These are phyloP conservation scores for Bipolaris victoriae DNA, from an alignment of 2,329 filamentous ascomycete genomes.

Conservation along the genomic window DNA sequence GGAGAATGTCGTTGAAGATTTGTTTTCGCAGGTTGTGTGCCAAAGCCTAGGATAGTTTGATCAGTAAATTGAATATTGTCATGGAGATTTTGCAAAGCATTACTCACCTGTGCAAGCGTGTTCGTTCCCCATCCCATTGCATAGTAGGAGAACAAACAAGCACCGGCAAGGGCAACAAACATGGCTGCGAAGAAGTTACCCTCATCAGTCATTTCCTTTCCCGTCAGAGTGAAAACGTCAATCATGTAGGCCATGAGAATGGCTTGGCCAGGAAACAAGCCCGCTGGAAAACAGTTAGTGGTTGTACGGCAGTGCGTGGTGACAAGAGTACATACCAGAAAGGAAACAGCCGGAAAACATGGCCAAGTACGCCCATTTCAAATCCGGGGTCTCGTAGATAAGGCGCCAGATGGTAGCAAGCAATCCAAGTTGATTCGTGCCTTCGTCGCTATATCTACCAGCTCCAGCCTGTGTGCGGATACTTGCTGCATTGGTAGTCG, in stretches of 20 bases:
- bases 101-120: conserved; percentile 60
- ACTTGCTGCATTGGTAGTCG: neutral
- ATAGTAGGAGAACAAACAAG: conserved; percentile 25
- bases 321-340: neutral
- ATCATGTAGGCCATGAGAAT: conserved; percentile 25
- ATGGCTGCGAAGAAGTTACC: conserved; percentile 34
- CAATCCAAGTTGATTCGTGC: conserved; percentile 7
- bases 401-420: conserved; percentile 12
- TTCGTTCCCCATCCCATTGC: conserved; percentile 67
- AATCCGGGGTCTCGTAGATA: conserved; percentile 5
- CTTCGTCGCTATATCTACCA: conserved; percentile 5
- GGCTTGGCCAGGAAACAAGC: conserved; percentile 16
- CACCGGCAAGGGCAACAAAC: conserved; percentile 30
- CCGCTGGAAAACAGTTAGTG: conserved; percentile 1
- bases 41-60: neutral
- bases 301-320: no score
- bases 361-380: conserved; percentile 15
- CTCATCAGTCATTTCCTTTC: conserved; percentile 13
- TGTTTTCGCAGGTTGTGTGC: conserved; percentile 13
- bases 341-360: conserved; percentile 6
- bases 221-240: conserved; percentile 23
- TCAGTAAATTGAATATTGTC: neutral
- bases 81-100: no score
- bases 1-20: conserved; percentile 56
- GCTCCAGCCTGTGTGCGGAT: neutral